Percentiles rank a stretch among this genome's conserved stretches.
phyloP scores from a whole-genome alignment of 106 monocot genomes.

The Xerophyta viscosa region DNA sequence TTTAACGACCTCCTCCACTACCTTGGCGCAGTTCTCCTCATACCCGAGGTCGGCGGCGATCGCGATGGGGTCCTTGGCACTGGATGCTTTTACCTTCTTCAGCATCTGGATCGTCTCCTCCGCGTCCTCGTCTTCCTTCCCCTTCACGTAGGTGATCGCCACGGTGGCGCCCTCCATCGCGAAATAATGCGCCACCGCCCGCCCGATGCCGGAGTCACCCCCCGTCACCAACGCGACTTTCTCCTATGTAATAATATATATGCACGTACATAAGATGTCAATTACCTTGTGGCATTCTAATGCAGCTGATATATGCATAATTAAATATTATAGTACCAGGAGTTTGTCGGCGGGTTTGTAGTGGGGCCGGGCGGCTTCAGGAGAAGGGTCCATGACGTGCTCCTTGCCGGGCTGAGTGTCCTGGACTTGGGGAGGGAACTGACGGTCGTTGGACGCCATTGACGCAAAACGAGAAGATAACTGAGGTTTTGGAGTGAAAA shows the following conservation, averaged over 20 bases:
- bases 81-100: conserved; percentile 2
- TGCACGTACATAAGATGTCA: not conserved
- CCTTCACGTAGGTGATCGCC: conserved; percentile 62
- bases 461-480: not conserved
- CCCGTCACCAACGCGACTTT: conserved; percentile 66
- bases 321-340: conserved; percentile 5
- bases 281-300: not conserved
- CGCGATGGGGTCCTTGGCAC: conserved; percentile 44
- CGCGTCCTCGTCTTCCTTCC: conserved; percentile 51
- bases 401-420: conserved; percentile 58
- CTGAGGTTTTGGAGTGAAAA: too few species aligned
- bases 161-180: conserved; percentile 63
- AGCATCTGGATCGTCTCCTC: conserved; percentile 41
- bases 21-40: conserved; percentile 49
- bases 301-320: not conserved
- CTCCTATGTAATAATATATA: too few species aligned
- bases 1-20: conserved; percentile 31
- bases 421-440: conserved; percentile 57
- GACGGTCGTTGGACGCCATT: conserved; percentile 2
- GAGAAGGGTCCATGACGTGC: conserved; percentile 55
- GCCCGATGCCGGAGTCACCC: conserved; percentile 79
- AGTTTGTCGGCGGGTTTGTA: conserved; percentile 74
- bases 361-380: conserved; percentile 21
- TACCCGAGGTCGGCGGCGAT: conserved; percentile 52
- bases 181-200: conserved; percentile 54